Base-by-base conservation (phyloP, 2,329 filamentous ascomycete genomes). In the Aspergillus thermomutatus region DNA sequence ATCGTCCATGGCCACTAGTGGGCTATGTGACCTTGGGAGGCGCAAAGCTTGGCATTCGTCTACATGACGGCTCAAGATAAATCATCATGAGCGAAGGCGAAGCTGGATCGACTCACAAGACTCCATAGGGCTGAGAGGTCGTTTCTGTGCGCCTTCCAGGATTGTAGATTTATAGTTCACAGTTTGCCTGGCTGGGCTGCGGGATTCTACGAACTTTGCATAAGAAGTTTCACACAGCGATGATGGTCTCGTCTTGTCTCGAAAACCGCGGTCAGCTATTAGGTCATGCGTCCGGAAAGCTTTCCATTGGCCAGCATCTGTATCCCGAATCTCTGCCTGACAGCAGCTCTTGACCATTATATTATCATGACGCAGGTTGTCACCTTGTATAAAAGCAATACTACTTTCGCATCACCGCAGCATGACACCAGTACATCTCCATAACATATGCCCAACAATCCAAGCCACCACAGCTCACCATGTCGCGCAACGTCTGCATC, bases 401-500 rank as follows among this genome's bases (percentile, higher is more conserved):
- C 3, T 23, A 45, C n/a, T 4, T 23, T 17, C 14, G 31, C 31
- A 6, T 19, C 41, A 23, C 8, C 41, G 41, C 41, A 23, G 19
- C 8, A 45, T 45, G 4, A 23, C 41, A 23, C 41, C 31, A 17
- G 31, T 37, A 37, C 7, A 37, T 37, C 31, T 17, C 5, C 31
- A 37, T 37, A 37, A 7, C 31, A n/a, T 37, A 17, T 37, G 14
- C 4, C 31, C 31, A 37, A 14, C 31, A 37, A 17, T 14, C 31
- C 31, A 45, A 45, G 19, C 8, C 41, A 23, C 21, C 19, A 19
- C 21, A 9, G 10, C n/a, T 23, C 27, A 57, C 55, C 21, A 81
- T 81, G 78, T 66, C 78, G 0, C 78, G 78, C 60, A 80, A 80
- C 52, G 60, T 82, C 52, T 79, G 76, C 62, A 72, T 82, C 64